A percentile compares a stretch with the other conserved stretches of the same genome.
phyloP scores from a whole-genome alignment of 768 basidiomycete genomes.

The Nidularia pulvinata region DNA sequence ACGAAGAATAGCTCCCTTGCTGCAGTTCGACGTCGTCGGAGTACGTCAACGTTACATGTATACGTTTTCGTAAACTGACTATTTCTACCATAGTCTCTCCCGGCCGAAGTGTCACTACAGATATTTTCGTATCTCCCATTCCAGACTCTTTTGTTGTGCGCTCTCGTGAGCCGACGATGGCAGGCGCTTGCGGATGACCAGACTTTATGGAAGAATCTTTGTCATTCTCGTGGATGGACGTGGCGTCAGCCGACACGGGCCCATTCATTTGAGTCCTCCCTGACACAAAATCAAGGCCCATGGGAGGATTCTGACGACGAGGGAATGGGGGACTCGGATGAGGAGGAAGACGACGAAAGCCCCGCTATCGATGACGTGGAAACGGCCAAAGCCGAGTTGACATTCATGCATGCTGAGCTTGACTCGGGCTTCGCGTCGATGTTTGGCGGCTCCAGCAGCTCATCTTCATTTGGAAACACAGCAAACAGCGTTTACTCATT shows the following conservation, averaged over 20 bases:
- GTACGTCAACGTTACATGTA: slow-evolving; percentile 37
- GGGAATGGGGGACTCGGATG: slow-evolving; percentile 82
- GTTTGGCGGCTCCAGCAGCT: slow-evolving; percentile 19
- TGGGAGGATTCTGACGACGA: slow-evolving; percentile 65
- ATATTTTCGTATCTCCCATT: slow-evolving; percentile 64
- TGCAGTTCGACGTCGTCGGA: slow-evolving; percentile 77
- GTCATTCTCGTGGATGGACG: slow-evolving; percentile 57
- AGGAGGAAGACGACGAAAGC: slow-evolving; percentile 41
- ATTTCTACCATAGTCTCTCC: slow-evolving; percentile 50
- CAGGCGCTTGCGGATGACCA: slow-evolving; percentile 64
- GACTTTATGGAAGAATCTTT: slow-evolving; percentile 67
- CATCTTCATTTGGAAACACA: slow-evolving; percentile 8
- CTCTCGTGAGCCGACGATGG: slow-evolving; percentile 68
- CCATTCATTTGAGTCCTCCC: slow-evolving; percentile 22
- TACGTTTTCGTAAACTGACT: neutral
- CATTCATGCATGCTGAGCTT: slow-evolving; percentile 41
- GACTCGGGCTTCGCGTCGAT: slow-evolving; percentile 59
- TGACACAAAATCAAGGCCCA: neutral
- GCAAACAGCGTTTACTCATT: neutral
- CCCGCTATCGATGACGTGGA: slow-evolving; percentile 24
- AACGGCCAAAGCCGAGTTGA: slow-evolving; percentile 36
- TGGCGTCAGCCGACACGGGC: slow-evolving; percentile 50
- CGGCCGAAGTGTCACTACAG: slow-evolving; percentile 70
- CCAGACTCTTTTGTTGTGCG: slow-evolving; percentile 54
- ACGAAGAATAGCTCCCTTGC: slow-evolving; percentile 60